Base-by-base conservation (phyloP, 1,284 basidiomycete species). In the Ganoderma leucocontextum region DNA sequence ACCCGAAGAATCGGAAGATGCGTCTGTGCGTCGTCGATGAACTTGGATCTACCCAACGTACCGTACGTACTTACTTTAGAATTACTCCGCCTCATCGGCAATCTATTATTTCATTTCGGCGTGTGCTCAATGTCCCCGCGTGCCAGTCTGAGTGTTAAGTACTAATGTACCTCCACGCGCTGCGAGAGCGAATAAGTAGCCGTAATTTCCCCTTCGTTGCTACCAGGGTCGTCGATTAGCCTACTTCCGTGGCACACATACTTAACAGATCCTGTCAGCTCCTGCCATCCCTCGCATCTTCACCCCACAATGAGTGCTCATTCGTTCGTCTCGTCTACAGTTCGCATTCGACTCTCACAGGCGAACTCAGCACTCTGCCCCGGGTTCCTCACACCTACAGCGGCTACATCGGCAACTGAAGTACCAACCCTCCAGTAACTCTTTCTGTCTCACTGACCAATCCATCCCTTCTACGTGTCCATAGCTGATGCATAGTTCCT, bases 401-500 rank as follows among this genome's bases (percentile, higher is more conserved):
- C 76, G 74, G 35, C 75, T 72, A 47, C 78, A 79, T 39, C 67
- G 66, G 70, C 78, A 79, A 35, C 70, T 67, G 59, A 79, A 79
- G 67, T 76, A 79, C 78, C 78, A 79, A 19, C 78, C 75, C 60
- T 79, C 78, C 44, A 65, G 49, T 39, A 78, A 66, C 67, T 76
- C 74, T 67, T 73, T 72, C 64, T 71, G 74, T 22, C 78, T 74
- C 60, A 74, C 70, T 63, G 60, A 57, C 70, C 72, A 63, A 10
- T 57, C 59, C 76, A 79, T 75, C 42, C 58, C 60, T 47, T 77
- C 77, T 25, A 76, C 76, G 35, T 77, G 75, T n/a, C 78, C 78
- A 49, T 79, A 79, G 67, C 76, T 78, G 62, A 79, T 79, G 64
- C 77, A 79, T n/a, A 79, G 63, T 57, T 78, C 76, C 36, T 78